Conservation (phyloP, 2,329 filamentous ascomycete genomes). For the Nannizzia gypsea region DNA sequence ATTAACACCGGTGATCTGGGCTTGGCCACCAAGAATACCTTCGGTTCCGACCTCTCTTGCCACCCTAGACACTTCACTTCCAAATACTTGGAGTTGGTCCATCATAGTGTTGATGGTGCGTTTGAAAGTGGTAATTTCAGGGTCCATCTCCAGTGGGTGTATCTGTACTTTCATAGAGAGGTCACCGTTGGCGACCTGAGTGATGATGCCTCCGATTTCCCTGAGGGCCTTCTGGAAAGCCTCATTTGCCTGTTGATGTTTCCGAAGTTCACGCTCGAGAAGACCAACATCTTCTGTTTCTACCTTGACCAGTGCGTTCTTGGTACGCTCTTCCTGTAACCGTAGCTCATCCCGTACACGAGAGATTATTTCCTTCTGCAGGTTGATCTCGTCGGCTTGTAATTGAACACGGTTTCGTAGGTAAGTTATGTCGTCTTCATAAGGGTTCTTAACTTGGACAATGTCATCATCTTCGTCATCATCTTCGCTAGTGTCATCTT, state of each 20-base stretch:
- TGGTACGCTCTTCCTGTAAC: conserved; percentile 74
- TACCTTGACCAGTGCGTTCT: conserved; percentile 67
- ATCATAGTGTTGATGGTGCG: conserved; percentile 99
- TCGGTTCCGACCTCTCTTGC: conserved; percentile 94
- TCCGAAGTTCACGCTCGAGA: conserved; percentile 84
- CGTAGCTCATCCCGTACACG: conserved; percentile 76
- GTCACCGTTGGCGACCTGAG: conserved; percentile 87
- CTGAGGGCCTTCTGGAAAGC: conserved; percentile 95
- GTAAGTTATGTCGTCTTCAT: conserved; percentile 71
- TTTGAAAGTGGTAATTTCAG: conserved; percentile 95
- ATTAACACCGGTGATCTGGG: conserved; percentile 83
- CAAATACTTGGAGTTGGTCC: conserved; percentile 93
- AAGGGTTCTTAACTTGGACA: conserved; percentile 45
- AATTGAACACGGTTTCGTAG: conserved; percentile 85
- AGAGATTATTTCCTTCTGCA: conserved; percentile 72
- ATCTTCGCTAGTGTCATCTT: conserved; percentile 24
- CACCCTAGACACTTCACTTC: conserved; percentile 87
- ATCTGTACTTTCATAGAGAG: conserved; percentile 94
- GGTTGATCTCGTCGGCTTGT: conserved; percentile 83
- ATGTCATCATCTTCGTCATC: conserved; percentile 29
- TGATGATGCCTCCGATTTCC: conserved; percentile 95
- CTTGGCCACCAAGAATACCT: conserved; percentile 84
- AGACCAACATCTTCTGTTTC: conserved; percentile 80
- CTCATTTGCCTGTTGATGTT: conserved; percentile 95
- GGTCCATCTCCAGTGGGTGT: conserved; percentile 92